Conservation (phyloP, 352 stramenopile genomes). For the Pythium folliculosum region DNA sequence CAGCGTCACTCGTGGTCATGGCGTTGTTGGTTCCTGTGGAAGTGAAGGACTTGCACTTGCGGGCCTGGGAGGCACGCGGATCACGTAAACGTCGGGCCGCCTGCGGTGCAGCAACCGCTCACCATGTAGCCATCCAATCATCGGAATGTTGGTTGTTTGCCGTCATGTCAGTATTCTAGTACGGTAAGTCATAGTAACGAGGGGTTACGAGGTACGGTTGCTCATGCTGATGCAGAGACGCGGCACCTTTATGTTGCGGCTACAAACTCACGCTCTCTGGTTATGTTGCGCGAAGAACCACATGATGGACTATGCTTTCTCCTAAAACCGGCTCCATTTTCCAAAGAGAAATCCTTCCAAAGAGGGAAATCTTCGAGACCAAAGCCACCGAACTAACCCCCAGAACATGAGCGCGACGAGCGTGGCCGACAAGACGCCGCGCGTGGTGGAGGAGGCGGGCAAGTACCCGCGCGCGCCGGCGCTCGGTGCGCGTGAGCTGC, state of each 20-base stretch:
- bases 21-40: too few relatives aligned
- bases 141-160: too few relatives aligned
- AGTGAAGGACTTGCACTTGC: too few relatives aligned
- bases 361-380: not conserved
- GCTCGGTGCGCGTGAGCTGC: slow-evolving; percentile 47
- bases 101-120: too few relatives aligned
- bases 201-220: not conserved
- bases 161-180: not conserved
- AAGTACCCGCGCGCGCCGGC: slow-evolving; percentile 65
- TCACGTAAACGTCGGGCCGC: too few relatives aligned
- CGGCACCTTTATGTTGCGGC: not conserved
- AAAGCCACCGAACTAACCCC: not conserved
- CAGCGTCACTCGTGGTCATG: too few relatives aligned
- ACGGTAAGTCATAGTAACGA: not conserved
- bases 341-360: not conserved
- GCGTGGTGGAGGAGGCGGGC: slow-evolving; percentile 72
- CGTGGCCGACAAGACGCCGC: slow-evolving; percentile 77
- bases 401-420: slow-evolving; percentile 45
- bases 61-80: too few relatives aligned
- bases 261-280: not conserved
- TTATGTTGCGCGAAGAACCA: not conserved
- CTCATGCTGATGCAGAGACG: slow-evolving; percentile 13
- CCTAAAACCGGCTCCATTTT: slow-evolving; percentile 3
- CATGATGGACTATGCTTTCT: not conserved
- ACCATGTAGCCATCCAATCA: too few relatives aligned